Evolutionary conservation across 345 rosid species (phyloP), one percentile per base, ranked within the genome.

Genomic region (Gossypioides kirkii): DNA sequence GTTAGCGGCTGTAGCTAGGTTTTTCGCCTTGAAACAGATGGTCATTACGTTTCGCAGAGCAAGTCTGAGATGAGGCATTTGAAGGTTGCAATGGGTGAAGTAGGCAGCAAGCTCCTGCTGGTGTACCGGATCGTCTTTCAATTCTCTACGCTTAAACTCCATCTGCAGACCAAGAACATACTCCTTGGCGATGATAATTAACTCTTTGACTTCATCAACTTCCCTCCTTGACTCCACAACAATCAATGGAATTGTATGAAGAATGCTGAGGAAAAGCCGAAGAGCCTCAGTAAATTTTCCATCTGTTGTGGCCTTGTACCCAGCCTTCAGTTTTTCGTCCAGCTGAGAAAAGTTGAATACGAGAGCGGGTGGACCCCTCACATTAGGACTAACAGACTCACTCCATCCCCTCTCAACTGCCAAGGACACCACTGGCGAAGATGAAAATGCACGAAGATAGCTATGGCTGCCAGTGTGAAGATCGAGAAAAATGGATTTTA

Each of bases 81-180:
- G 98, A 82, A 95, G 96, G 78, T 85, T 88, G 79, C 95, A 89
- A 80, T 95, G 97, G 73, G 99, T 95, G 88, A 92, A 92, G 80
- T 95, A 95, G 53, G 99, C 98, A 16, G 99, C 99, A 18, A 95
- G 98, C 86, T 92, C 98, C 83, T 89, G 97, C 77, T 92, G 98
- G 62, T 96, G 88, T 2, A 82, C 76, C 0, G 89, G 90, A 68
- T 94, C 75, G 69, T 84, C 97, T 87, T 72, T 90, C 50, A 82
- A 54, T 56, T 92, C 98, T 79, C 92, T 92, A 77, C 98, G 86
- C 76, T 84, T 87, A 41, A 92, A 89, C 79, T 92, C 98, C 91
- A 92, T 89, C 73, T 90, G 80, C 72, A 92, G 84, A 49, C 91
- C 98, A 32, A 90, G 83, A 54, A 88, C 99, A 64, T 95, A 95